Evolutionary conservation across 345 rosid species (phyloP), one percentile per base, ranked within the genome.

Genomic region (Heritiera littoralis): DNA sequence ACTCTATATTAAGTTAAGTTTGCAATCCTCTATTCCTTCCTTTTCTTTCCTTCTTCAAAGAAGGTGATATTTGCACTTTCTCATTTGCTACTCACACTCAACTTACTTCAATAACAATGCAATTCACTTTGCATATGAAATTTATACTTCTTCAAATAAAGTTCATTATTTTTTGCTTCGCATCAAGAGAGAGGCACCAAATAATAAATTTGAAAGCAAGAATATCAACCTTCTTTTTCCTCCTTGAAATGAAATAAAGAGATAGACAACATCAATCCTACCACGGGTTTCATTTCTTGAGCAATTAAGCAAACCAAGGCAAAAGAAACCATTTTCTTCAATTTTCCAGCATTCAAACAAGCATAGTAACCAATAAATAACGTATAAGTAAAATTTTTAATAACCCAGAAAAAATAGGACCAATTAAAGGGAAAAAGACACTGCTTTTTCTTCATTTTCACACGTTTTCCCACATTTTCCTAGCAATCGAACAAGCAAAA

Each of bases 61-160:
- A 4, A 41, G 28, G 23, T 15, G 70, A 40, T 40, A 40, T 4
- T 66, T 38, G 23, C 70, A 15, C 13, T 40, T 66, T 40, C 48
- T 8, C 49, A 35, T 15, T 38, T 38, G 46, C 48, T 65, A 40
- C 23, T 65, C 48, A 65, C 69, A 65, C 65, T 60, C 1, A 3
- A 30, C 5, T 58, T 60, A 38, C 70, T 38, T 38, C 28, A 38
- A 66, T 28, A 23, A 40, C 3, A 17, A 66, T 66, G 70, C 49
- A 66, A 12, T 66, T 66, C 30, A 41, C 23, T 40, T 66, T 3
- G 49, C 51, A 41, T 9, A 43, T 9, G 15, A 43, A 43, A 67
- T 41, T 67, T 15, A 67, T 43, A 45, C 30, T 67, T 43, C 52
- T 67, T 43, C n/a, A 66, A 66, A n/a, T 67, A 67, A 67, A 67